A percentile compares a stretch with the other conserved stretches of the same genome.
phyloP scores from a whole-genome alignment of 257 asterid species.

The Solanum chilense region DNA sequence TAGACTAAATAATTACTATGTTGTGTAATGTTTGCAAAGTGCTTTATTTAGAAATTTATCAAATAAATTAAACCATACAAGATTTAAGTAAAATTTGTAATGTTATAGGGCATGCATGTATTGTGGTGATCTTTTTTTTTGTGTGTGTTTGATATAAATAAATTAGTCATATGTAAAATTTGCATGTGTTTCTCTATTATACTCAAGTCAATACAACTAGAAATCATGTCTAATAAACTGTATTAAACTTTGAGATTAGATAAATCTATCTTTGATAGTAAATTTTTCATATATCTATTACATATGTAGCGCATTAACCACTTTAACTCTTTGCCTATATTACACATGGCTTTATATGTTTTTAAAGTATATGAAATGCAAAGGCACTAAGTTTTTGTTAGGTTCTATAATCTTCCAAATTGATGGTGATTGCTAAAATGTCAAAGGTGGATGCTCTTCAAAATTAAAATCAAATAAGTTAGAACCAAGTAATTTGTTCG shows the following conservation, averaged over 20 bases:
- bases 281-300: background rate
- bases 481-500: background rate
- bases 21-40: background rate
- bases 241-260: background rate
- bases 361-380: background rate
- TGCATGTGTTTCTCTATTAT: background rate
- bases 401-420: background rate
- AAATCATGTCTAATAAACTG: background rate
- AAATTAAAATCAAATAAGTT: background rate
- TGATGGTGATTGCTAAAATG: background rate
- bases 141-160: background rate
- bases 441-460: background rate
- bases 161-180: background rate
- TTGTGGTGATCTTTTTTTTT: too few species aligned
- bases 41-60: background rate
- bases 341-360: background rate
- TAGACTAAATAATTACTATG: conserved; percentile 2
- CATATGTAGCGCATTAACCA: background rate
- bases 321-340: background rate
- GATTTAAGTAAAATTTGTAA: background rate
- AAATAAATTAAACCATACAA: background rate
- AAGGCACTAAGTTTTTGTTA: background rate
- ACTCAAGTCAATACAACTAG: background rate
- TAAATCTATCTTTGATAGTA: too few species aligned
- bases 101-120: background rate